phyloP scores from a whole-genome alignment of 805 yeast genomes.

The Saturnispora dispora region DNA sequence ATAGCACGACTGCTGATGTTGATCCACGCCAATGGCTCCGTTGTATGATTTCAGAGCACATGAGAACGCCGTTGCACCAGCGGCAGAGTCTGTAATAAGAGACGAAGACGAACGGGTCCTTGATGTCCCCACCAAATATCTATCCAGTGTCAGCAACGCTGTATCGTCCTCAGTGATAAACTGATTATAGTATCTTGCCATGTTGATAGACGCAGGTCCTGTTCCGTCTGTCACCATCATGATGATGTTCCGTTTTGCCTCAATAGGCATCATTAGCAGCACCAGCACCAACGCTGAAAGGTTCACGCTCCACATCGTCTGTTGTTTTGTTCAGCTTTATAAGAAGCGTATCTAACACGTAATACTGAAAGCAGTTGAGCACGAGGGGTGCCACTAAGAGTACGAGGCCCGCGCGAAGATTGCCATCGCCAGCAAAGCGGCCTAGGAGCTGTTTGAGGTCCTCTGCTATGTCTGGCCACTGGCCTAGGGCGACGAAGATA shows the following conservation, averaged over 20 bases:
- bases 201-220: constrained; percentile 81
- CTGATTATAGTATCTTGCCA: constrained; percentile 72
- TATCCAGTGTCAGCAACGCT: constrained; percentile 47
- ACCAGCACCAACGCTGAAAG: background rate
- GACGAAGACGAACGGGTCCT: constrained; percentile 75
- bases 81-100: constrained; percentile 88
- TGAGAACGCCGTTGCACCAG: constrained; percentile 92
- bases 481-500: constrained; percentile 23
- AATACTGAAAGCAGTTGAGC: constrained; percentile 66
- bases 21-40: constrained; percentile 84
- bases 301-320: constrained; percentile 11
- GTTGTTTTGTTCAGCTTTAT: constrained; percentile 39
- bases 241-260: constrained; percentile 58
- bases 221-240: constrained; percentile 93
- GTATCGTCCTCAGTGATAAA: constrained; percentile 43
- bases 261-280: background rate
- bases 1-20: constrained; percentile 67
- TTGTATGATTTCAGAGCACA: constrained; percentile 79
- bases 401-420: constrained; percentile 77
- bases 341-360: constrained; percentile 65
- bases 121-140: constrained; percentile 69
- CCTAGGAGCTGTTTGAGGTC: background rate
- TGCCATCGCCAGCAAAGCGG: constrained; percentile 43
- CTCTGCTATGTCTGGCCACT: background rate
- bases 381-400: constrained; percentile 73